These are phyloP conservation scores for Fusarium brachygibbosum DNA, from an alignment of 2,329 filamentous ascomycete species.

Conservation along the genomic window DNA sequence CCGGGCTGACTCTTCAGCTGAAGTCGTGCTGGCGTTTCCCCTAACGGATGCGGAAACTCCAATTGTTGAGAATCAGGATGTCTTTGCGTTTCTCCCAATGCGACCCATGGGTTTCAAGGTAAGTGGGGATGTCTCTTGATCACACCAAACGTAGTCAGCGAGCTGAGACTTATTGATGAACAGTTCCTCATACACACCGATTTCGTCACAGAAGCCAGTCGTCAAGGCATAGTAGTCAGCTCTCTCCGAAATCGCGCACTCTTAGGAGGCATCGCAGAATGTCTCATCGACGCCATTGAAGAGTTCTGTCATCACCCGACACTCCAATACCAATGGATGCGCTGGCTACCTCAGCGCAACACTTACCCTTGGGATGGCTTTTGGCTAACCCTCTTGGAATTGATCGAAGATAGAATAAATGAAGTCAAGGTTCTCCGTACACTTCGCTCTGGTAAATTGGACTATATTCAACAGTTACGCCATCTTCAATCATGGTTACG, in stretches of 20 bases:
- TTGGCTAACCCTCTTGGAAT: conserved; percentile 47
- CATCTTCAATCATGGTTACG: conserved; percentile 19
- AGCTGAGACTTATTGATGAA: not conserved
- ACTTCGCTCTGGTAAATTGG: conserved; percentile 3
- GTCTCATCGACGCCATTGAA: conserved; percentile 56
- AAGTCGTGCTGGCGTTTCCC: conserved; percentile 63
- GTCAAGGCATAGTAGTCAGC: conserved; percentile 57
- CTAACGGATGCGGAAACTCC: conserved; percentile 52
- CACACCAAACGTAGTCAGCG: rapidly evolving
- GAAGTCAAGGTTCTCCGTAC: conserved; percentile 22
- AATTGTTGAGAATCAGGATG: conserved; percentile 55
- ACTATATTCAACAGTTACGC: conserved; percentile 18
- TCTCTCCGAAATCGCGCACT: conserved; percentile 58
- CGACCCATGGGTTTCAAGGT: conserved; percentile 59
- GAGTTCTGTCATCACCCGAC: conserved; percentile 56
- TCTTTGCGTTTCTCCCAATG: conserved; percentile 64
- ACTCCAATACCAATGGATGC: conserved; percentile 61
- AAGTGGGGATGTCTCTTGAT: not conserved
- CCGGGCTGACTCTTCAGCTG: conserved; percentile 45
- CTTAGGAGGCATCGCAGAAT: conserved; percentile 52
- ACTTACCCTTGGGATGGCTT: conserved; percentile 46
- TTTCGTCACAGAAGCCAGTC: conserved; percentile 61
- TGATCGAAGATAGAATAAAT: conserved; percentile 42
- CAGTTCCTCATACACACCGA: conserved; percentile 65
- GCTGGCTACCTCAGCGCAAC: conserved; percentile 56